Percentiles rank a stretch among this genome's conserved stretches.
Conservation (phyloP, 768 basidiomycete species). For the Xanthoconium stramineum region DNA sequence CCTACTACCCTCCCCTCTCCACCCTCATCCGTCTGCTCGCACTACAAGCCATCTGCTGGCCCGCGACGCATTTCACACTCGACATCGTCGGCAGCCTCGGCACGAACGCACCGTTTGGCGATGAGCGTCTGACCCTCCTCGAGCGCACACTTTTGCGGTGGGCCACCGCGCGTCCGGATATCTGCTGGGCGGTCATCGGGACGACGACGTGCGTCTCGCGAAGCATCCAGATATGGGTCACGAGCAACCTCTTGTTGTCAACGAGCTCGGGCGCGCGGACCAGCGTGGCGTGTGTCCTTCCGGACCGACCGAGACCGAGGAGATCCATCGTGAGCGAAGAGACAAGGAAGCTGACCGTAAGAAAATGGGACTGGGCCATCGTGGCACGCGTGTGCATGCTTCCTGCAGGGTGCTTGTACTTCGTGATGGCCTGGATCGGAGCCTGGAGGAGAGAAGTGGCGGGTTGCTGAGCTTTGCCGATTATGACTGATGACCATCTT, state of each 20-base stretch:
- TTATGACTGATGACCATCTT: neutral
- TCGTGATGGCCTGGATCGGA: conserved; percentile 73
- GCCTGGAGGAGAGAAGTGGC: conserved; percentile 40
- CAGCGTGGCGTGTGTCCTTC: conserved; percentile 1
- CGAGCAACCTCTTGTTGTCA: conserved; percentile 65
- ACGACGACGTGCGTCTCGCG: conserved; percentile 83
- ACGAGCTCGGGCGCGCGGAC: conserved; percentile 6
- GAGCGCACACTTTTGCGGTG: conserved; percentile 31
- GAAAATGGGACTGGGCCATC: conserved; percentile 80
- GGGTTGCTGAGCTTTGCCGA: conserved; percentile 17
- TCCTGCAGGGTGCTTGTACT: conserved; percentile 72
- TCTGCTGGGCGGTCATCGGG: conserved; percentile 62
- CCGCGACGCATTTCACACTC: conserved; percentile 84
- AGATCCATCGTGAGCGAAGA: conserved; percentile 14
- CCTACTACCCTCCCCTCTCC: conserved; percentile 85
- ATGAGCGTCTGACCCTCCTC: conserved; percentile 13
- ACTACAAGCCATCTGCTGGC: conserved; percentile 96
- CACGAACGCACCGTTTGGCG: conserved; percentile 6
- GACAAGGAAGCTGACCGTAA: conserved; percentile 36
- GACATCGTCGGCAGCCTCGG: conserved; percentile 54
- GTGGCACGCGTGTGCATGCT: conserved; percentile 67
- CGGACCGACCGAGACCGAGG: conserved; percentile 24
- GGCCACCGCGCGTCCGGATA: conserved; percentile 67
- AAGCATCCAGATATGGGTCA: conserved; percentile 93
- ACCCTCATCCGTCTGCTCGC: conserved; percentile 90